Base-by-base conservation (phyloP, 2,329 filamentous ascomycete species). In the Colletotrichum falcatum region DNA sequence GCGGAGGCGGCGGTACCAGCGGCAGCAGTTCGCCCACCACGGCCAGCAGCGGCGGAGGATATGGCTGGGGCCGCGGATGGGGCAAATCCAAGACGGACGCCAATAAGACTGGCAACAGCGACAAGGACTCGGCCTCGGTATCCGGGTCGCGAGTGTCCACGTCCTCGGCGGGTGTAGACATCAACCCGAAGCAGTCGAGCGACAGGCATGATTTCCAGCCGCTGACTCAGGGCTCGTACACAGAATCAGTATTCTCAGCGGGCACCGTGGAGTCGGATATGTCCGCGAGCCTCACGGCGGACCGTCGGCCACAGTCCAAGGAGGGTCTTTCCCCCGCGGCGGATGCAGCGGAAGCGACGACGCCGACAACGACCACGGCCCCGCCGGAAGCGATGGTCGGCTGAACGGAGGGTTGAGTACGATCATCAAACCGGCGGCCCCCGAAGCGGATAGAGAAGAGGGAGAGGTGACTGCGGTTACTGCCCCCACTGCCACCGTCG, bases 191-290 rank as follows among this genome's bases (percentile, higher is more conserved):
- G 49, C 39, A 14, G 23, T 53, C 58, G 11, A 51, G 54, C 58
- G 63, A 62, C 44, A 63, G 30, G 56, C 68, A 71, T 9, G 64
- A 68, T 46, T 65, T 70, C 42, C 62, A 82, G 55, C 82, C 81
- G 18, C 71, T 74, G 23, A 83, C 81, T 44, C 81, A 83, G 66
- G 80, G 78, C 51, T 84, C 83, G 71, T 84, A 84, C 64, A 81
- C 79, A 58, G 83, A 86, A 74, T 84, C 83, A 65, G 78, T 85
- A 37, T 79, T 85, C 28, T 85, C 84, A 8, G 78, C 76, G 1
- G 81, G 66, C 20, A 71, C 72, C 26, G 49, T 59, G 2, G 72
- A 73, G 5, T 72, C 70, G 35, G 48, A 62, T 3, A 55, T 60
- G 28, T 63, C 72, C 5, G 37, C 39, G 23, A 70, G 65, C 26